Base-by-base conservation (phyloP, 306 rosid species). In the Clitoria ternatea region DNA sequence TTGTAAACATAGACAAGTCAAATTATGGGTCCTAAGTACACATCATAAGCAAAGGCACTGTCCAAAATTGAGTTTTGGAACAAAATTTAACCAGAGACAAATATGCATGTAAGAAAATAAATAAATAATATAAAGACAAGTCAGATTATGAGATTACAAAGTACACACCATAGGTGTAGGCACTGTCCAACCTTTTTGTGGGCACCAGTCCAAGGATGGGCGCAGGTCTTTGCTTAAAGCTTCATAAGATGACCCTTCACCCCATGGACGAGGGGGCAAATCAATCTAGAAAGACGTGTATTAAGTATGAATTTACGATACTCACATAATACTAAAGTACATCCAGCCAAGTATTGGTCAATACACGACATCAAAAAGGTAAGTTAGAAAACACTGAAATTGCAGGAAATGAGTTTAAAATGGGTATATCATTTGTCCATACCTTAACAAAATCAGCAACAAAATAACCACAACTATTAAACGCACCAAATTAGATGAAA, bases 191-290 rank as follows among this genome's bases (percentile, higher is more conserved):
- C 97, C 94, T 65, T 67, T 39, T 77, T 75, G 77, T 1, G 74
- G 85, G 74, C 81, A 78, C 98, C 98, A 93, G 54, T 81, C 79
- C 71, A 93, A 83, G 48, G 91, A 73, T 30, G 98, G 93, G 66
- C 98, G 98, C 36, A 92, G 75, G 75, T 93, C 98, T 81, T 81
- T 77, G 75, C 40, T 52, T 44, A 23, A 77, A 68, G 71, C 96
- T 50, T 69, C 84, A 18, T 93, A 76, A 7, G 83, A 47, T 5
- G 0, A 15, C 67, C 96, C 98, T 85, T 93, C 98, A 81, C 98
- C 98, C 54, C 56, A 13, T 29, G 98, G 98, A 79, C 79, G 88
- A 47, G 88, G 88, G 2, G 74, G 83, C 86, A 93, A 82, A 61
- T 79, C 85, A 54, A 93, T 49, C 98, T 90, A 70, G 70, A 81